Evolutionary conservation across 768 basidiomycete genomes (phyloP).

Genomic region (Daedaleopsis nitida): DNA sequence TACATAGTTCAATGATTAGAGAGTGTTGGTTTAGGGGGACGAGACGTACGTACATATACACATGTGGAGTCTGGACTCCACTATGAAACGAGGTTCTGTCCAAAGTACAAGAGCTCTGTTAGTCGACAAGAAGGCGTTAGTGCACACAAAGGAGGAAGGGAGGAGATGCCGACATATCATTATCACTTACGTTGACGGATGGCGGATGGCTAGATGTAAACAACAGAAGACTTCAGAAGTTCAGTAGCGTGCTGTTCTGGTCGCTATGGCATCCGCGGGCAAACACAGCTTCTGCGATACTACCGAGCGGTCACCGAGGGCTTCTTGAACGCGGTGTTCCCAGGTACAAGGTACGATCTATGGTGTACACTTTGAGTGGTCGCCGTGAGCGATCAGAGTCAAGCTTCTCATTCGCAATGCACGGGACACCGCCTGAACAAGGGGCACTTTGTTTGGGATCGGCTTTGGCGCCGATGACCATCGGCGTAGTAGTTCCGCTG

Average conservation of each 20-base stretch:
- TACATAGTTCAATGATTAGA: neutral
- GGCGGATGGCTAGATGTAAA: neutral
- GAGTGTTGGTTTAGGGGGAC: neutral
- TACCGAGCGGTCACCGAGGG: neutral
- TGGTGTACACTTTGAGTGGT: neutral
- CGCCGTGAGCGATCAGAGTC: neutral
- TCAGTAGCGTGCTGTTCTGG: neutral
- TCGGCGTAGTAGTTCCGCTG: neutral
- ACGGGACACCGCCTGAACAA: neutral
- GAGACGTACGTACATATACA: neutral
- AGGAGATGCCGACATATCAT: neutral
- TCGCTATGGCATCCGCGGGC: neutral
- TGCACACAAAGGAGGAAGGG: neutral
- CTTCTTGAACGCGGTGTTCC: neutral
- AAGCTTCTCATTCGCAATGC: neutral
- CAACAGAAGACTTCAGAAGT: neutral
- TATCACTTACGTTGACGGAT: neutral
- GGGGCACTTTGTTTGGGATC: neutral
- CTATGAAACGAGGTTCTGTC: neutral
- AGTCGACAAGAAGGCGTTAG: neutral
- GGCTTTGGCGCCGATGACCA: neutral
- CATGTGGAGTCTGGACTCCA: neutral
- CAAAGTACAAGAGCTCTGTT: neutral
- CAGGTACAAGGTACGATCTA: neutral
- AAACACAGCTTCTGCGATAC: neutral